phyloP scores from a whole-genome alignment of 169 alveolate genomes.

The Eimeria sp. region DNA sequence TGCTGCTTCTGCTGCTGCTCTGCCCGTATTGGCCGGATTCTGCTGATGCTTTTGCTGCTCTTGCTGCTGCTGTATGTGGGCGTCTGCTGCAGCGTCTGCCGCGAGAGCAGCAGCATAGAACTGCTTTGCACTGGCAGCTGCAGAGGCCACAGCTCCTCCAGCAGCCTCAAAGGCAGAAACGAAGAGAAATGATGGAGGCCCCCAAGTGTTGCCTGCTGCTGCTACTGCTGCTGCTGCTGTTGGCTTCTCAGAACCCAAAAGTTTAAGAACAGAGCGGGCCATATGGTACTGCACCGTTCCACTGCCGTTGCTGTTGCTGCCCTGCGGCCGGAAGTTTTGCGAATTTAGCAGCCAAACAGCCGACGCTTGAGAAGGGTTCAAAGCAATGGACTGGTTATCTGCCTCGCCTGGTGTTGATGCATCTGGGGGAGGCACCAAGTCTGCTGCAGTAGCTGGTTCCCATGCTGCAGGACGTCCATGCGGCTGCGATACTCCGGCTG shows the following conservation, averaged over 20 bases:
- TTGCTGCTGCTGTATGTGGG: constrained; percentile 47
- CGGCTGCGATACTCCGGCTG: constrained; percentile 2
- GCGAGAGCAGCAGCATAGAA: constrained; percentile 35
- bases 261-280: constrained; percentile 39
- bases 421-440: constrained; percentile 28
- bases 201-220: constrained; percentile 55
- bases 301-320: constrained; percentile 48
- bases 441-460: constrained; percentile 70
- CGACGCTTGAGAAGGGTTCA: constrained; percentile 27
- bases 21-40: neutral
- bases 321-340: neutral
- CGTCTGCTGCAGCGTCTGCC: constrained; percentile 46
- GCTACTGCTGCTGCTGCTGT: constrained; percentile 52
- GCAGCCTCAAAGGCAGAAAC: constrained; percentile 76
- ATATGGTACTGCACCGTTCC: constrained; percentile 9
- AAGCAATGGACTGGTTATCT: neutral
- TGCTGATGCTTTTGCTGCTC: constrained; percentile 57
- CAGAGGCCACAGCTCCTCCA: constrained; percentile 64
- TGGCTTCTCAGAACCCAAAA: constrained; percentile 41
- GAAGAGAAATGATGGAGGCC: constrained; percentile 56
- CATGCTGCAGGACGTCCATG: neutral
- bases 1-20: constrained; percentile 31
- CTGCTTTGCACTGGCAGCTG: constrained; percentile 66
- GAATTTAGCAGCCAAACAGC: constrained; percentile 33
- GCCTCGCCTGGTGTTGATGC: constrained; percentile 26